phyloP scores from a whole-genome alignment of 129 eudicot species.

The Sambucus nigra region DNA sequence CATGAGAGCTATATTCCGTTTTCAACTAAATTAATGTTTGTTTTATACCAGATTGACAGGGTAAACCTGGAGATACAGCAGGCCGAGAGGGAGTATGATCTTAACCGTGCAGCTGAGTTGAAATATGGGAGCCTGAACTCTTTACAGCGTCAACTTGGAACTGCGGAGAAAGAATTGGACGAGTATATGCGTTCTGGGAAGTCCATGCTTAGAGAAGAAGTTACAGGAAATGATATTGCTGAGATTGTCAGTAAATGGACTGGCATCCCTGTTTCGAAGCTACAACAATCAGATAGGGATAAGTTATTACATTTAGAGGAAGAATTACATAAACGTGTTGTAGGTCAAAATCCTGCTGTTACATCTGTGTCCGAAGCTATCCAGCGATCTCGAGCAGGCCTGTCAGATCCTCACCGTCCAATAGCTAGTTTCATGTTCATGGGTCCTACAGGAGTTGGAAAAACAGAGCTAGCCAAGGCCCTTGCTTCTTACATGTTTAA shows the following conservation, averaged over 20 bases:
- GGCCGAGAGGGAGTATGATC: slow-evolving; percentile 96
- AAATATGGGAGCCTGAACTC: slow-evolving; percentile 90
- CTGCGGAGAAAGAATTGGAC: slow-evolving; percentile 75
- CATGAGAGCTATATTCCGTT: not conserved
- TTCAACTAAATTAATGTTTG: not conserved
- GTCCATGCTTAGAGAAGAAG: slow-evolving; percentile 99
- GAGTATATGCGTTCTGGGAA: slow-evolving; percentile 88
- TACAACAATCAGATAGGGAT: slow-evolving; percentile 86
- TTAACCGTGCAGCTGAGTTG: slow-evolving; percentile 96
- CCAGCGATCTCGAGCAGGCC: slow-evolving; percentile 95
- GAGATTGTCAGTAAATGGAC: slow-evolving; percentile 99
- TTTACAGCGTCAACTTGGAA: slow-evolving; percentile 72
- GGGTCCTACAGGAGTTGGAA: slow-evolving; percentile 99
- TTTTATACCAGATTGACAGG: slow-evolving; percentile 74
- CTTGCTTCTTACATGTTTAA: slow-evolving; percentile 87
- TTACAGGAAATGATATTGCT: slow-evolving; percentile 83
- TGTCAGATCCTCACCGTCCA: slow-evolving; percentile 96
- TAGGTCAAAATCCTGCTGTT: slow-evolving; percentile 95
- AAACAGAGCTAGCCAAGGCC: slow-evolving; percentile 97
- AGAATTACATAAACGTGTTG: slow-evolving; percentile 83
- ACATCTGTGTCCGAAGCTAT: slow-evolving; percentile 93
- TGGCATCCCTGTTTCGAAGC: slow-evolving; percentile 91
- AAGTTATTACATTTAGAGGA: slow-evolving; percentile 69
- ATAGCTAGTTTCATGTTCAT: slow-evolving; percentile 99
- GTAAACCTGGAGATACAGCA: slow-evolving; percentile 96